Base-by-base conservation (phyloP, 768 basidiomycete genomes). In the Boletus subcaerulescens region DNA sequence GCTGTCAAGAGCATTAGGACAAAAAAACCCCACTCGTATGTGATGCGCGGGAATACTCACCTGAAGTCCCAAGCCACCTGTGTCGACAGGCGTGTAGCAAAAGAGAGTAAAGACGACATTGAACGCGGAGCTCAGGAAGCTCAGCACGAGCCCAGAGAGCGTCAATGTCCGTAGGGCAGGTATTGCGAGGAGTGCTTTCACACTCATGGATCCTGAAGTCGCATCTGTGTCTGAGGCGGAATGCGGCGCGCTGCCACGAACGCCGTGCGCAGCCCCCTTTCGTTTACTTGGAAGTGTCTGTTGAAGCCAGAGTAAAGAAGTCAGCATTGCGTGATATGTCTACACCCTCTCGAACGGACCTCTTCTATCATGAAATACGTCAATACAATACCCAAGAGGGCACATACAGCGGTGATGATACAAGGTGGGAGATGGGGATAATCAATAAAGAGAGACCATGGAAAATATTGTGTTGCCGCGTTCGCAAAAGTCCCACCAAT, bases 91-190 rank as follows among this genome's bases (percentile, higher is more conserved):
- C 4, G 84, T 79, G 62, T 83, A 86, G 56, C 80, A 83, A 60
- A 81, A 84, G 11, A 86, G 74, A 5, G 83, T 80, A 61, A 86
- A 85, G 6, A 84, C 77, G 5, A 82, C 80, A 48, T 85, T 83
- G 56, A 83, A 87, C 1, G 77, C 76, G 1, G 79, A 80, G 10
- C 74, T 72, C 56, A 79, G 71, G 70, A 84, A 83, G 45, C 73
- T 74, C 14, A 84, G 69, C 2, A 73, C 74, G 43, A 73, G 71
- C 4, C 79, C 79, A 15, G 81, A 84, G 22, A 76, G 52, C 45
- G 77, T 78, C 40, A 84, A 60, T 13, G 79, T 75, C 0, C 76
- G 75, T 48, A 85, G 74, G 43, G 77, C 70, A 1, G 83, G 81
- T 38, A 78, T 77, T 5, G 74, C 67, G 17, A 83, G 61, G 22